Percentiles rank a stretch among this genome's conserved stretches.
phyloP scores from a whole-genome alignment of 2,329 filamentous ascomycete genomes.

The Zymoseptoria passerinii region DNA sequence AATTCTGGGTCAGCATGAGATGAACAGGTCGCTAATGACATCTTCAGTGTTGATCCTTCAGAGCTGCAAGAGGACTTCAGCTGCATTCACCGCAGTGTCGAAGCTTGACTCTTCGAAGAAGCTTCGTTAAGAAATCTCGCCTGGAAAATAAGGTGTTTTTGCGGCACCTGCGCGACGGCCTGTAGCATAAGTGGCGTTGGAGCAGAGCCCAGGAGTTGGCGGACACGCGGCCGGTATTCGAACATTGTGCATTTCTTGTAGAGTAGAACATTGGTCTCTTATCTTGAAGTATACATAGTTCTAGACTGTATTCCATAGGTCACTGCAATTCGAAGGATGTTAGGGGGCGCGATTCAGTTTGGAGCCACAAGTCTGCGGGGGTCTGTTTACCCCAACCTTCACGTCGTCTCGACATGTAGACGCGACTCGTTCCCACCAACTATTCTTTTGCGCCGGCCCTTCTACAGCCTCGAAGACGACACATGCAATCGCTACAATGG shows the following conservation, averaged over 20 bases:
- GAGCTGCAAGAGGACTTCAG: constrained; percentile 16
- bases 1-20: neutral
- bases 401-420: neutral
- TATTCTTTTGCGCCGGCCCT: neutral
- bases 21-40: constrained; percentile 5
- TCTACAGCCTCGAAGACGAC: neutral
- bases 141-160: neutral
- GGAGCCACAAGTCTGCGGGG: neutral
- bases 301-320: neutral
- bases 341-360: neutral
- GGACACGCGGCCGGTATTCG: neutral
- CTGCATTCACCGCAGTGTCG: constrained; percentile 18
- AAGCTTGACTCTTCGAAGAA: constrained; percentile 21
- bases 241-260: neutral
- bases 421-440: neutral
- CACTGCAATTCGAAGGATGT: neutral
- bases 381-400: neutral
- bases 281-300: neutral
- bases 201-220: neutral
- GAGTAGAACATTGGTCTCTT: neutral
- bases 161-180: neutral
- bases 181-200: neutral
- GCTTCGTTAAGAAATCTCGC: constrained; percentile 2
- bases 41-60: constrained; percentile 23
- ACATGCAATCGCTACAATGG: constrained; percentile 29